These are phyloP conservation scores for Aspergillus niger DNA, from an alignment of 2,329 filamentous ascomycete genomes.

Conservation along the genomic window DNA sequence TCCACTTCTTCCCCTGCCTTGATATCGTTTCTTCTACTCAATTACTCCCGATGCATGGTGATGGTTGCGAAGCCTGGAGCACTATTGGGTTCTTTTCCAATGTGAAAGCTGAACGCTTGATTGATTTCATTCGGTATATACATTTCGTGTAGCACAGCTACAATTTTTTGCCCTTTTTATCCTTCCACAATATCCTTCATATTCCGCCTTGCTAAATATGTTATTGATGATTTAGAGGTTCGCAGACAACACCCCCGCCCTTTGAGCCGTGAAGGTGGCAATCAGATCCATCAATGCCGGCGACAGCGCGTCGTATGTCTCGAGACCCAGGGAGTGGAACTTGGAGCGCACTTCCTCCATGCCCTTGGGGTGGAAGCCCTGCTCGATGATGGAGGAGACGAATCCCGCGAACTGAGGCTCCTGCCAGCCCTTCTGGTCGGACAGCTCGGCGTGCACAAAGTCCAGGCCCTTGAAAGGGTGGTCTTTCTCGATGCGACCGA, in stretches of 20 bases:
- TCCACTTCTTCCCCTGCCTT: no score
- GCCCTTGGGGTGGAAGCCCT: constrained; percentile 59
- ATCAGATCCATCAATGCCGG: constrained; percentile 66
- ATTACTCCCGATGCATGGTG: no score
- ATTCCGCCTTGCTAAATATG: not conserved
- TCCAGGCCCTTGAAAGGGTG: constrained; percentile 70
- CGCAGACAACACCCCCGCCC: constrained; percentile 34
- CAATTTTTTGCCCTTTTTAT: not conserved
- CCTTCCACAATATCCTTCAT: not conserved
- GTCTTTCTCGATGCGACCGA: constrained; percentile 64
- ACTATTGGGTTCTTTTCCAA: no score
- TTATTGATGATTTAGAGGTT: constrained; percentile 24
- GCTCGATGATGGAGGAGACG: constrained; percentile 68
- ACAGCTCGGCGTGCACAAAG: constrained; percentile 68
- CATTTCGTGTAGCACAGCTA: not conserved
- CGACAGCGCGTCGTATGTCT: constrained; percentile 64
- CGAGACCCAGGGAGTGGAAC: constrained; percentile 58
- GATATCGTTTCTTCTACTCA: no score
- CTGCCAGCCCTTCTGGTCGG: constrained; percentile 65
- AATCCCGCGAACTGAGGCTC: constrained; percentile 71
- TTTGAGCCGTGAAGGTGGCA: constrained; percentile 58
- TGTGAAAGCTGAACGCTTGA: no score
- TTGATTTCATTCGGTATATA: no score
- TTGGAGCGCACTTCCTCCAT: constrained; percentile 59
- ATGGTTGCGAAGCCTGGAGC: no score